phyloP scores from a whole-genome alignment of 768 basidiomycete species.

The Dioszegia hungarica region DNA sequence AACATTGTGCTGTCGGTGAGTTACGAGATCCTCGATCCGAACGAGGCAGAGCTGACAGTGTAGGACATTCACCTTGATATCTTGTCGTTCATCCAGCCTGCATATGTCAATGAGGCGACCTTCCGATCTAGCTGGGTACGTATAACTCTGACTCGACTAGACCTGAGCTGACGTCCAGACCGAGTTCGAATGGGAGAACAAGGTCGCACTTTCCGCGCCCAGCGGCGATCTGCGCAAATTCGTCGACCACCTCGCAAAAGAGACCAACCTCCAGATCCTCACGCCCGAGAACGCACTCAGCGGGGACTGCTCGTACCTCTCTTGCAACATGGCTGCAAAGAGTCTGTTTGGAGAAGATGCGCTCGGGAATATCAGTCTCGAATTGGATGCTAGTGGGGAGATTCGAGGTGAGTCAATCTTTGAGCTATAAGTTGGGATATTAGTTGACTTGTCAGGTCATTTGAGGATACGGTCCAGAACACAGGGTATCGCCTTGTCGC shows the following conservation, averaged over 20 bases:
- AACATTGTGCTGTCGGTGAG: constrained; percentile 75
- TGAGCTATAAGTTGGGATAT: background rate
- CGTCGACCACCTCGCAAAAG: constrained; percentile 88
- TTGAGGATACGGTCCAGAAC: constrained; percentile 96
- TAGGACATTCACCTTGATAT: constrained; percentile 74
- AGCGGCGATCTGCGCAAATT: constrained; percentile 81
- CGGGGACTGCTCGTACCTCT: constrained; percentile 94
- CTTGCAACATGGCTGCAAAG: constrained; percentile 92
- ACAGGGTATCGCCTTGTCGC: constrained; percentile 88
- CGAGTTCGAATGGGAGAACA: constrained; percentile 99
- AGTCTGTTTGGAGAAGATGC: constrained; percentile 98
- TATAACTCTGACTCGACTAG: background rate
- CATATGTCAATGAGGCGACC: constrained; percentile 80
- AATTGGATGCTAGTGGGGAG: constrained; percentile 71
- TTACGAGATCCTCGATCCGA: background rate
- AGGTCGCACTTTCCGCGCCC: constrained; percentile 81
- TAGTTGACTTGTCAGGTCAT: constrained; percentile 59
- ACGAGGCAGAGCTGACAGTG: background rate
- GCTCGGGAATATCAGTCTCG: constrained; percentile 87
- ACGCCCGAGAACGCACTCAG: constrained; percentile 82
- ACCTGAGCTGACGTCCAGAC: constrained; percentile 77
- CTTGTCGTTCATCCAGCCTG: constrained; percentile 96
- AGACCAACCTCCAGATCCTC: constrained; percentile 95
- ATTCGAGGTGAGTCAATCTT: constrained; percentile 51
- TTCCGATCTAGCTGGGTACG: constrained; percentile 11